phyloP scores from a whole-genome alignment of 257 asterid species.

The Haberlea rhodopensis region DNA sequence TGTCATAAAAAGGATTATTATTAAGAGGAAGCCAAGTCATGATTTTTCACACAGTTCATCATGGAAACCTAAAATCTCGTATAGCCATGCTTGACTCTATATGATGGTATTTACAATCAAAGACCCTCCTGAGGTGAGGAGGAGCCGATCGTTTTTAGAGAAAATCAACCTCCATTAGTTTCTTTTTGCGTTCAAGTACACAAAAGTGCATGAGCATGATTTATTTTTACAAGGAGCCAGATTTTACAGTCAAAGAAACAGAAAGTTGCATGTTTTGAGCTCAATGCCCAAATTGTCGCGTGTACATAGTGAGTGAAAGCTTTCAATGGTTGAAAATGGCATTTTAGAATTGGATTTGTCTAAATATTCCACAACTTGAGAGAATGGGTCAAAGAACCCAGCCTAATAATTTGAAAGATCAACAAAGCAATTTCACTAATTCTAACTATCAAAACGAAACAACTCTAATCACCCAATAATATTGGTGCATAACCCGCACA shows the following conservation, averaged over 20 bases:
- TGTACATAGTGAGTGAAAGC: not conserved
- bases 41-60: not conserved
- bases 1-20: not conserved
- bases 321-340: no score
- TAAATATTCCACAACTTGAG: not conserved
- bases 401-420: not conserved
- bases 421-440: not conserved
- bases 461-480: not conserved
- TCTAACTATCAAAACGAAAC: no score
- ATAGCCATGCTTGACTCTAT: not conserved
- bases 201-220: no score
- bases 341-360: no score
- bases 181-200: not conserved
- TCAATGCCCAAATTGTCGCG: not conserved
- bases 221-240: no score
- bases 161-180: not conserved
- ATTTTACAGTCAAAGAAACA: no score
- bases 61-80: slow-evolving; percentile 7
- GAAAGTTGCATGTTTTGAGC: no score
- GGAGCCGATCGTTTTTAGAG: not conserved
- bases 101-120: slow-evolving; percentile 3
- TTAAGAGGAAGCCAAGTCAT: slow-evolving; percentile 1
- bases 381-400: not conserved
- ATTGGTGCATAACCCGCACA: not conserved
- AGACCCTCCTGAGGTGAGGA: not conserved